Conservation (phyloP, 495 filamentous ascomycete genomes). For the Aspergillus ellipticus region DNA sequence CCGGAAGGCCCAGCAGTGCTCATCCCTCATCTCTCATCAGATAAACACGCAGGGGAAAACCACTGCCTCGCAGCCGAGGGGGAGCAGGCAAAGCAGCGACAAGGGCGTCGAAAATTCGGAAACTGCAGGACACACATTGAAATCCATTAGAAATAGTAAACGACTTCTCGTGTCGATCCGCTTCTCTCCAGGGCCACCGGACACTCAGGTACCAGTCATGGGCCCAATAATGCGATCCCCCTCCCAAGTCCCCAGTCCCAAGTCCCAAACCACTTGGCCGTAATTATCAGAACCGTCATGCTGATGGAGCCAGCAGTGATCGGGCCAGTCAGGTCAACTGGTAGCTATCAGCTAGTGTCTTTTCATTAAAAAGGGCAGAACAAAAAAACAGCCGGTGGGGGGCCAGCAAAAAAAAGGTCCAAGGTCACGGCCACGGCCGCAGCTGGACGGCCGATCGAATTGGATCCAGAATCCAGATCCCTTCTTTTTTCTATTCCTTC, state of each 20-base stretch:
- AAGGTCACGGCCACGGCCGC: too few species aligned
- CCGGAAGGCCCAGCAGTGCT: too few species aligned
- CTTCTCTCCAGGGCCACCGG: slow-evolving; percentile 6
- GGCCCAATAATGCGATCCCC: slow-evolving; percentile 15
- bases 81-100: too few species aligned
- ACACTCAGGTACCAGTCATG: not conserved
- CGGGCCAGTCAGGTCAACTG: too few species aligned
- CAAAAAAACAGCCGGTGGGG: not conserved
- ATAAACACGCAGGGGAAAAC: too few species aligned
- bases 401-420: not conserved
- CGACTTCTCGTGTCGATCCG: slow-evolving; percentile 13
- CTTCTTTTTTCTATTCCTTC: slow-evolving; percentile 18
- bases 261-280: too few species aligned
- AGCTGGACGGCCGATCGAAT: slow-evolving; percentile 13
- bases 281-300: not conserved
- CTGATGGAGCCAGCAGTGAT: not conserved
- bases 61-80: too few species aligned
- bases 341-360: not conserved
- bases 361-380: not conserved
- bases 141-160: not conserved
- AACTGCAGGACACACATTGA: not conserved
- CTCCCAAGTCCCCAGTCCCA: too few species aligned
- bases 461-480: slow-evolving; percentile 29
- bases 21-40: too few species aligned
- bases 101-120: not conserved